Evolutionary conservation across 177 flowering plant genomes (phyloP), one percentile per base, ranked within the genome.

Genomic region (Vitis hybrid): DNA sequence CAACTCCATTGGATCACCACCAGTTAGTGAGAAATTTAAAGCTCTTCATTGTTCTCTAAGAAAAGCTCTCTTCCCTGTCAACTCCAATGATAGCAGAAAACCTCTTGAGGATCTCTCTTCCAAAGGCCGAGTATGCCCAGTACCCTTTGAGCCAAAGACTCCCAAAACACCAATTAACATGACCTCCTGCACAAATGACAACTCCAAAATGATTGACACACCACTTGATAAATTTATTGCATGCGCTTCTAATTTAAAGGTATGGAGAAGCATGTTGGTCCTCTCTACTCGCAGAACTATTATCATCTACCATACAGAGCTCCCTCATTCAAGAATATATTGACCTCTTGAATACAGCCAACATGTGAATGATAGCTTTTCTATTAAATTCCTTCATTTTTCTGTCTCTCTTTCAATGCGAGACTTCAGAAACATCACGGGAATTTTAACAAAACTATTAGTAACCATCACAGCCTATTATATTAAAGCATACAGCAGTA

Each of bases 311-410:
- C 73, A 6, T 59, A n/a, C 92, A 94, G 99, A 82, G 51, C 79
- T 80, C 83, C 40, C 90, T 94, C 32, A 68, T 79, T 49, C 81
- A 87, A 80, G 93, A 90, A 70, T 94, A 89, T 65, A 77, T 91
- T 60, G 85, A 82, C 46, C 84, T 94, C 83, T 74, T 94, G 74
- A 93, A 91, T 62, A 70, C 86, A 40, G 99, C 97, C 32, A 88
- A 79, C 89, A 86, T 81, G 98, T 90, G 81, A 77, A 75, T 32
- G 35, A 13, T 2, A 40, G 15, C 51, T 55, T 62, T 0, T 35
- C 8, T 6, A 13, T 30, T 49, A 4, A 12, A 40, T 35, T 50
- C 24, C 56, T 8, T 40, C 64, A 21, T 35, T 60, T 46, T 32
- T 32, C 35, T 32, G 3, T 32, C 35, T 1, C 7, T 13, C 19